Evolutionary conservation across 805 yeast species (phyloP).

Genomic region (Candida ortonii): DNA sequence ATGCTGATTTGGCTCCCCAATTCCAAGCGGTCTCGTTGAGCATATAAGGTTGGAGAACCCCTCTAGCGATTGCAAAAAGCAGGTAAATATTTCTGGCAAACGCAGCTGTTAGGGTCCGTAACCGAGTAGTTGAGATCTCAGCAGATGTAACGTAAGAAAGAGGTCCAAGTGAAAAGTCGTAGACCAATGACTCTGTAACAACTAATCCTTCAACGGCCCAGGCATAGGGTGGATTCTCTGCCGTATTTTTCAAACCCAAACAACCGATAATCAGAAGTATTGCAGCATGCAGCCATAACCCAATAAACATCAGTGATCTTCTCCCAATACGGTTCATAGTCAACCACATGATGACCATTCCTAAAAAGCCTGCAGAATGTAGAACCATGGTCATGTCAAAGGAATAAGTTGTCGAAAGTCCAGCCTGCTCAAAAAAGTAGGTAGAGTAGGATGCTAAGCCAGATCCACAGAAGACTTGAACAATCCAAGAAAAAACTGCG

Average conservation of each 20-base stretch:
- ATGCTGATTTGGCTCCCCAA: slow-evolving; percentile 3
- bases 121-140: no score
- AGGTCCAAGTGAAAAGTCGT: no score
- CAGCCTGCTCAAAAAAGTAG: slow-evolving; percentile 30
- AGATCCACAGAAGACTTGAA: slow-evolving; percentile 60
- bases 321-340: background rate
- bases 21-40: slow-evolving; percentile 4
- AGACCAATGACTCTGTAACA: no score
- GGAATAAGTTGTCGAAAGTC: slow-evolving; percentile 16
- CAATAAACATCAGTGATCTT: background rate
- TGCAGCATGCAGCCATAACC: background rate
- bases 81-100: slow-evolving; percentile 1
- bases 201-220: no score
- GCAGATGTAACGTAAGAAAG: no score
- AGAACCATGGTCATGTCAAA: slow-evolving; percentile 5
- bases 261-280: no score
- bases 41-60: background rate
- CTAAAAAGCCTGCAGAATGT: background rate
- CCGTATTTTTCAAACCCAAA: no score
- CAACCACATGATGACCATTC: background rate
- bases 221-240: no score
- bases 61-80: background rate
- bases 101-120: background rate
- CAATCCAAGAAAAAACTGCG: slow-evolving; percentile 49
- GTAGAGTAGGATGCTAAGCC: slow-evolving; percentile 62